phyloP scores from a whole-genome alignment of 2,329 filamentous ascomycete species.

The Trichoderma sp. region DNA sequence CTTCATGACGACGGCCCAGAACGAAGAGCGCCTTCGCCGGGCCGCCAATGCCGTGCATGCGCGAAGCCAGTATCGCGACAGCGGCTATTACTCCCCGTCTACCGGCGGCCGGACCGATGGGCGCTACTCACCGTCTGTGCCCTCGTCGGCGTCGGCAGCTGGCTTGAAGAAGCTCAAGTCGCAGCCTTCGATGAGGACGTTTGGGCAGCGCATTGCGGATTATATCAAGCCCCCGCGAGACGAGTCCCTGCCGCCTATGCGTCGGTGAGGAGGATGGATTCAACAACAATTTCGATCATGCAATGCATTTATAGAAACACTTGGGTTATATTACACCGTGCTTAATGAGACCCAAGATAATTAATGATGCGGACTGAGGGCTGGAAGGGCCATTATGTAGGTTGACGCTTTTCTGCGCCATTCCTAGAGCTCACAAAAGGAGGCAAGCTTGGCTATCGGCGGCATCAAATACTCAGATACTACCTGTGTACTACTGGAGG shows the following conservation, averaged over 20 bases:
- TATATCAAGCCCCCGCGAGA: slow-evolving; percentile 29
- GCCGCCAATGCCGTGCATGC: slow-evolving; percentile 5
- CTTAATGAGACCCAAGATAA: not conserved
- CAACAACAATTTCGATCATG: not conserved
- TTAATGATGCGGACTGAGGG: not conserved
- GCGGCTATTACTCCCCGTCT: slow-evolving; percentile 27
- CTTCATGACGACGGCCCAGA: slow-evolving; percentile 33
- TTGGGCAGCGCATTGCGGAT: slow-evolving; percentile 27
- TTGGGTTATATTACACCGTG: not conserved
- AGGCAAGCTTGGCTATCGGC: not conserved
- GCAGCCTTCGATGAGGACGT: slow-evolving; percentile 7
- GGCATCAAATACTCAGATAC: not conserved
- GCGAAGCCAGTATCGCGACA: slow-evolving; percentile 23
- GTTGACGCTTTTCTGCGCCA: not conserved
- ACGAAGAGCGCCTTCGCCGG: slow-evolving; percentile 24
- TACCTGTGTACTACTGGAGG: not conserved
- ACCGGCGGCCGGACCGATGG: slow-evolving; percentile 12
- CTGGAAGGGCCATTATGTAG: not conserved
- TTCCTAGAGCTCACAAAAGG: not conserved
- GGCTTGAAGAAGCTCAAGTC: not conserved
- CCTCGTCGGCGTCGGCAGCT: slow-evolving; percentile 11
- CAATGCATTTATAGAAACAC: not conserved
- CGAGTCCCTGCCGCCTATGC: not conserved
- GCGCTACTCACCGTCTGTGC: not conserved
- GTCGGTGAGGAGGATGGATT: not conserved